Evolutionary conservation across 2,329 filamentous ascomycete genomes (phyloP), one percentile per base, ranked within the genome.

Genomic region (Nemania diffusa): DNA sequence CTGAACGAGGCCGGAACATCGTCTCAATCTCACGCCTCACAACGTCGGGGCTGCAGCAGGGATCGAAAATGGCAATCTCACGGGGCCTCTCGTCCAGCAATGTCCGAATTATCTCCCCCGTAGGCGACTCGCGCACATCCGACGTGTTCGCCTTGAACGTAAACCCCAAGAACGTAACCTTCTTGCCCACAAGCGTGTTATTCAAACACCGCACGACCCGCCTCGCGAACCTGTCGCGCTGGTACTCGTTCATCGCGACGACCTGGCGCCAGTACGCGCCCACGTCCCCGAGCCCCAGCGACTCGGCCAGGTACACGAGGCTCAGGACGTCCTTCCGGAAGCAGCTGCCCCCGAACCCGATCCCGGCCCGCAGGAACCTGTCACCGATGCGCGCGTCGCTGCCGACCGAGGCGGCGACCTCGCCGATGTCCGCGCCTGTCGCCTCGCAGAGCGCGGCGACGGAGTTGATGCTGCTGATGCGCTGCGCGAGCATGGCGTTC

Each of bases 141-240:
- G 87, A 88, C 0, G 92, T 94, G 77, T 93, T 87, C 79, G 92
- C 91, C 83, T 95, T 94, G 81, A 92, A 94, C 8, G 91, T 90
- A 72, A 90, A 94, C 3, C 92, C 92, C 5, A 94, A 84, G 1
- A 94, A 82, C 2, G 90, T 85, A 15, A 94, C 81, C 79, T 92
- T 93, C 82, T 93, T 93, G 66, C 87, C 86, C 2, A 84, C 83
- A 5, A 93, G 81, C 9, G 89, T 92, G 75, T 90, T 89, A 79
- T 92, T 89, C 58, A 94, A 83, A 62, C 86, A 87, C 67, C 84
- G 84, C 72, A 93, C 86, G 50, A 94, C 87, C 56, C 88, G 85
- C 70, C 85, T 84, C 6, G 87, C 86, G 79, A 93, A 93, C 29
- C 92, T 86, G 57, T 88, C 84, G 69, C 90, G 87, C 72, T 92